phyloP scores from a whole-genome alignment of 805 yeast species.

The Suhomyces sp. region DNA sequence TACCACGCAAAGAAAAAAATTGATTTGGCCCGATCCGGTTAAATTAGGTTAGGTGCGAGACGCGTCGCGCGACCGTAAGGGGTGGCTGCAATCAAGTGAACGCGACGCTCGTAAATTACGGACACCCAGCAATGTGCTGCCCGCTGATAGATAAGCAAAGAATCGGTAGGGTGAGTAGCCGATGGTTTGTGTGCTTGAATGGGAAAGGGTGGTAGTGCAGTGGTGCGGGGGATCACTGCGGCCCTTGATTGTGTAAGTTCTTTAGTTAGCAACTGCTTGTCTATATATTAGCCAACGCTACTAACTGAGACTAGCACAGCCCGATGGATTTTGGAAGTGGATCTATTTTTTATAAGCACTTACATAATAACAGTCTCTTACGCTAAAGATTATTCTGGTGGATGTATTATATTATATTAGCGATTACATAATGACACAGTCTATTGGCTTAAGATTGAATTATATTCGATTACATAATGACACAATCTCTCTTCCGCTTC shows the following conservation, averaged over 20 bases:
- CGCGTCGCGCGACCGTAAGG: slow-evolving; percentile 1
- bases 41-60: not conserved
- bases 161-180: too few species aligned
- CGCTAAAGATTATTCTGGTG: too few species aligned
- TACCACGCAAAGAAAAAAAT: not conserved
- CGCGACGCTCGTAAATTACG: not conserved
- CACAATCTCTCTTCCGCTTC: slow-evolving; percentile 30
- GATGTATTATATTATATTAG: too few species aligned
- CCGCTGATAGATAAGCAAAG: too few species aligned
- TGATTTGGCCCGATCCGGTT: not conserved
- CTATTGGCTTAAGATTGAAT: not conserved
- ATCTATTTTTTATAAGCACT: too few species aligned
- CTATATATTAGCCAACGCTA: not conserved
- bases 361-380: slow-evolving; percentile 20
- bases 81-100: not conserved
- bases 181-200: too few species aligned
- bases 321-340: too few species aligned
- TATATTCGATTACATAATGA: slow-evolving; percentile 16
- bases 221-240: not conserved
- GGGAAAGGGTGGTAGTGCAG: not conserved
- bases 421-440: too few species aligned
- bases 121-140: not conserved
- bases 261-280: not conserved
- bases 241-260: not conserved
- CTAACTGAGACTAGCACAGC: not conserved